phyloP scores from a whole-genome alignment of 2,329 filamentous ascomycete species.

The Fusarium anguioides region DNA sequence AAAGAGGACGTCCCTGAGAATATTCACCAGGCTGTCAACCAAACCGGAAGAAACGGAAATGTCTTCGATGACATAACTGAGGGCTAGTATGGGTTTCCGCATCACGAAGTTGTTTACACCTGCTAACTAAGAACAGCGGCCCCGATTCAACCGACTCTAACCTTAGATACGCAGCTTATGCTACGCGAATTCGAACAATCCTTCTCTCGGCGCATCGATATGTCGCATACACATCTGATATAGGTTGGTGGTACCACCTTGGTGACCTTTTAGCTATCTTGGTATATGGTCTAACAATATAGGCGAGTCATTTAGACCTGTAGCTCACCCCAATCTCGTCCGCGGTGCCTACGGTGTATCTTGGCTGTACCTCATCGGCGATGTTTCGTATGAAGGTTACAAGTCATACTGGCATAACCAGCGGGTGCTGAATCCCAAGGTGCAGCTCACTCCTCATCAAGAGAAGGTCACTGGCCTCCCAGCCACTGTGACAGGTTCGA shows the following conservation, averaged over 20 bases:
- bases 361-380: conserved; percentile 91
- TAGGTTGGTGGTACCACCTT: too few relatives aligned
- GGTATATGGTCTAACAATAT: too few relatives aligned
- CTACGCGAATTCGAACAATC: conserved; percentile 84
- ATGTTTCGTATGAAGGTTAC: conserved; percentile 93
- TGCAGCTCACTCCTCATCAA: conserved; percentile 63
- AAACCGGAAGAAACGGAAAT: conserved; percentile 72
- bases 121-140: conserved; percentile 44
- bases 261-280: too few relatives aligned
- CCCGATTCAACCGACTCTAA: conserved; percentile 85
- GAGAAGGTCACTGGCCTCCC: conserved; percentile 61
- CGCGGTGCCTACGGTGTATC: conserved; percentile 88
- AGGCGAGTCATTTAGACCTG: conserved; percentile 92
- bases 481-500: conserved; percentile 45
- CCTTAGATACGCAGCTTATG: conserved; percentile 93
- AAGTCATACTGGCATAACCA: conserved; percentile 93
- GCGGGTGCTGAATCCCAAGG: conserved; percentile 74
- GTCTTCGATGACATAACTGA: conserved; percentile 83
- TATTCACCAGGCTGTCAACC: conserved; percentile 69
- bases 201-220: conserved; percentile 93
- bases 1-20: conserved; percentile 63
- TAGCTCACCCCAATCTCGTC: conserved; percentile 87
- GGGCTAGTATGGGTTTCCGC: conserved; percentile 72
- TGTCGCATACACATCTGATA: conserved; percentile 95
- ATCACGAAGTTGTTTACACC: conserved; percentile 5